A percentile compares a stretch with the other conserved stretches of the same genome.
Evolutionary conservation across 83 land plant genomes (phyloP).

Genomic region (Diphasiastrum complanatum): DNA sequence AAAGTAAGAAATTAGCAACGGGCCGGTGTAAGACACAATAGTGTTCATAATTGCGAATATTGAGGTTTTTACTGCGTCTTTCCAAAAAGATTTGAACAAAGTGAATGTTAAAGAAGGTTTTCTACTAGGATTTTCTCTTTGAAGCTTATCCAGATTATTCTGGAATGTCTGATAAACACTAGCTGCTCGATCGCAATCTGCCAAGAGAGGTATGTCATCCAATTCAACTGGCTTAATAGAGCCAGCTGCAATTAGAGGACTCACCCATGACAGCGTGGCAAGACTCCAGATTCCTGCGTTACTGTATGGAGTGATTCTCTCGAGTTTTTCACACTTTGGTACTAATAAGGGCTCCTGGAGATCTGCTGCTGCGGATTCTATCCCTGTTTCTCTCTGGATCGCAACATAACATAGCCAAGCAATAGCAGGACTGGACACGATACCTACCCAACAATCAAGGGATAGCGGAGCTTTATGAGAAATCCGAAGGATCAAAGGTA

Average conservation of each 20-base stretch:
- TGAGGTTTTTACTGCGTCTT: not conserved
- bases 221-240: conserved; percentile 33
- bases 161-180: conserved; percentile 1
- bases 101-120: not conserved
- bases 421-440: too few relatives aligned
- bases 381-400: too few relatives aligned
- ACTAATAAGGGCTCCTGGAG: too few relatives aligned
- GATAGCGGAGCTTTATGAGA: too few relatives aligned
- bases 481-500: too few relatives aligned
- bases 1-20: not conserved
- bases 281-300: conserved; percentile 46
- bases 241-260: conserved; percentile 45
- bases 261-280: conserved; percentile 49
- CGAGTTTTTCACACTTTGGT: too few relatives aligned
- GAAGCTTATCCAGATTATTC: not conserved
- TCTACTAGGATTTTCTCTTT: not conserved
- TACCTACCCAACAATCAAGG: too few relatives aligned
- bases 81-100: not conserved
- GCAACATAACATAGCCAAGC: too few relatives aligned
- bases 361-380: too few relatives aligned
- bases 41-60: not conserved
- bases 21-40: not conserved
- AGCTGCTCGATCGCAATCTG: conserved; percentile 19
- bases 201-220: conserved; percentile 38
- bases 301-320: conserved; percentile 22